phyloP scores from a whole-genome alignment of 768 basidiomycete species.

The Leccinum barrowsii region DNA sequence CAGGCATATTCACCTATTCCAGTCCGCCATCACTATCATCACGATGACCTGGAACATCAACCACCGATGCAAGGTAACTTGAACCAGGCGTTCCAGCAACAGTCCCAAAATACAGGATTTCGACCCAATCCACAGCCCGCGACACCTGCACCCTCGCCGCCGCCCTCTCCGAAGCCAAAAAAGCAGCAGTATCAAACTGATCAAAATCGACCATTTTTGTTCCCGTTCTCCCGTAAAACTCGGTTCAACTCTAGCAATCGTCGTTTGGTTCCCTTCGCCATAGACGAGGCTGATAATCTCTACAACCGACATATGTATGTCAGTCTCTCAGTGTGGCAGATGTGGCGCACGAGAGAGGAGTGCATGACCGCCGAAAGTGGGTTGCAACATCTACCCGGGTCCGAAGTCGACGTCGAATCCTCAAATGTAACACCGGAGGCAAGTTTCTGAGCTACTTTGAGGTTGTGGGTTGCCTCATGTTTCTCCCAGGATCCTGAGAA shows the following conservation, averaged over 20 bases:
- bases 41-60: conserved; percentile 65
- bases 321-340: conserved; percentile 83
- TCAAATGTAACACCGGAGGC: conserved; percentile 46
- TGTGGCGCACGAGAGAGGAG: conserved; percentile 95
- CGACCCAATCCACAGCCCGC: conserved; percentile 60
- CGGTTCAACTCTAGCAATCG: conserved; percentile 49
- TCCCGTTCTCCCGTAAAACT: conserved; percentile 81
- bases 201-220: conserved; percentile 88
- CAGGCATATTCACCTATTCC: conserved; percentile 93
- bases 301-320: conserved; percentile 90
- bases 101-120: conserved; percentile 25
- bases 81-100: conserved; percentile 36
- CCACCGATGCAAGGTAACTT: conserved; percentile 36
- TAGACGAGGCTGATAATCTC: conserved; percentile 91
- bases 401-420: conserved; percentile 53
- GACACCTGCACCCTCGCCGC: conserved; percentile 90
- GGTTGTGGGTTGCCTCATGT: neutral
- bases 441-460: conserved; percentile 9
- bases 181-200: conserved; percentile 99
- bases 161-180: conserved; percentile 84
- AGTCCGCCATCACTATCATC: conserved; percentile 90
- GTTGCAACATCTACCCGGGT: conserved; percentile 72
- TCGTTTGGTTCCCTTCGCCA: conserved; percentile 87
- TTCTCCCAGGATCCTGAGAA: conserved; percentile 51
- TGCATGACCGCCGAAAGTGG: conserved; percentile 94